phyloP scores from a whole-genome alignment of 305 asterid genomes.

The Salvia sclarea region DNA sequence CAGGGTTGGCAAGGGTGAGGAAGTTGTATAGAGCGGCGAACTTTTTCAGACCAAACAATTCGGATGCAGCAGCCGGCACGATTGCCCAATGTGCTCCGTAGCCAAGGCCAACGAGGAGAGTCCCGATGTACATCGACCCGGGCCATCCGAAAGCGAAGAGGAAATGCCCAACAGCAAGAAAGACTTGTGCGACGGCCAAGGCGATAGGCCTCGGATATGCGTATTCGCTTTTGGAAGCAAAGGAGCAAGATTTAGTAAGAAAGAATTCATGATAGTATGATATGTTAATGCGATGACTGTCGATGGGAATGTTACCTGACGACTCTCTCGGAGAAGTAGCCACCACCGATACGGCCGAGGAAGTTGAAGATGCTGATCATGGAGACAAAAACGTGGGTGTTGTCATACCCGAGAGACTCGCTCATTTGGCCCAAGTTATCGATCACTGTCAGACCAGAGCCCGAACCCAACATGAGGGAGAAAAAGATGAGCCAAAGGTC shows the following conservation, averaged over 20 bases:
- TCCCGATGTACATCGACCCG: conserved; percentile 55
- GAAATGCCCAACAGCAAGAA: conserved; percentile 58
- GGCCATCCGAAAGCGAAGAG: conserved; percentile 69
- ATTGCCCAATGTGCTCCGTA: conserved; percentile 73
- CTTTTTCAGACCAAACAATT: conserved; percentile 59
- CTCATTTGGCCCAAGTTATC: conserved; percentile 94
- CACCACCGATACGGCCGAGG: conserved; percentile 88
- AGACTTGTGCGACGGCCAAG: conserved; percentile 53
- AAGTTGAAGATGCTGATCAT: conserved; percentile 96
- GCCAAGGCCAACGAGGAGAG: conserved; percentile 65
- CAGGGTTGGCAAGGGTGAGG: conserved; percentile 58
- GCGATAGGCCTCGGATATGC: conserved; percentile 60
- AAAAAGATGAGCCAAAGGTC: conserved; percentile 90
- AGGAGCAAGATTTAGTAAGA: conserved; percentile 4
- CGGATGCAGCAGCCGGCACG: conserved; percentile 62
- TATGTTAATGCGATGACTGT: not conserved
- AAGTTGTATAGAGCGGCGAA: conserved; percentile 60
- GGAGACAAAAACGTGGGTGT: conserved; percentile 73
- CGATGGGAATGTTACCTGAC: conserved; percentile 51
- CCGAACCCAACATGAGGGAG: conserved; percentile 87
- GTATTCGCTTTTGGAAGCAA: conserved; percentile 41
- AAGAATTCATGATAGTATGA: not conserved
- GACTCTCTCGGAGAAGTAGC: conserved; percentile 83
- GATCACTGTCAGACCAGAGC: conserved; percentile 88
- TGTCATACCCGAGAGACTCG: conserved; percentile 73